Evolutionary conservation across 2,329 filamentous ascomycete genomes (phyloP).

Genomic region (Dothistroma pini): DNA sequence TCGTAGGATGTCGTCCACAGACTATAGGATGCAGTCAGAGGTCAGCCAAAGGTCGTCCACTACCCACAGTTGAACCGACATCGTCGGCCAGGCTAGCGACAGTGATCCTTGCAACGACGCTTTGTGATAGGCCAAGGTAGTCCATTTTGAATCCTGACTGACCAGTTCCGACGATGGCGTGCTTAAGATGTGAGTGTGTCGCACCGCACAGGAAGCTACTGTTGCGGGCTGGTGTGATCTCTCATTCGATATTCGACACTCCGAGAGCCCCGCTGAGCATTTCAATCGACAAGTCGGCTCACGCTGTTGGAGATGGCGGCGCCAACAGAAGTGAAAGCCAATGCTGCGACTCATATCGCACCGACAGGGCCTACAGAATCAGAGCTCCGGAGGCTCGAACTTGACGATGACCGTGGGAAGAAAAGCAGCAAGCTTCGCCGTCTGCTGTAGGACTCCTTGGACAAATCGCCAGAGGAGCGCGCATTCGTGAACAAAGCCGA

Average conservation of each 20-base stretch:
- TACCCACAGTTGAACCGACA: not conserved
- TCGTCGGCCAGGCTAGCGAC: not conserved
- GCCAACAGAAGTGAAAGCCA: not conserved
- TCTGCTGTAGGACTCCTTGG: conserved; percentile 5
- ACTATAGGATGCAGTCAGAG: not conserved
- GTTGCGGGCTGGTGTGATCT: not conserved
- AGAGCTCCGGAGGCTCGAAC: not conserved
- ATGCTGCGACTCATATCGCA: not conserved
- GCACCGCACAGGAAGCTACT: not conserved
- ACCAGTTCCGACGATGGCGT: not conserved
- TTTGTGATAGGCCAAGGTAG: not conserved
- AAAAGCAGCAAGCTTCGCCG: conserved; percentile 1
- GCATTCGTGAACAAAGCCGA: conserved; percentile 9
- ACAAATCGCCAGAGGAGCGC: conserved; percentile 6
- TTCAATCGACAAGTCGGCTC: not conserved
- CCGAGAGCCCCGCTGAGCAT: not conserved
- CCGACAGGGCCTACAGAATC: not conserved
- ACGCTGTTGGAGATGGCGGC: not conserved
- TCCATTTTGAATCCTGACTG: not conserved
- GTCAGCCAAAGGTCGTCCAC: not conserved
- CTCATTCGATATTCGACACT: not conserved
- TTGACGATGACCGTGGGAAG: not conserved
- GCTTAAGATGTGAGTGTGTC: not conserved
- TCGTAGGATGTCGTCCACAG: no score
- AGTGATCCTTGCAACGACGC: not conserved